Conservation (phyloP, 164 flowering plant genomes). For the Stephania cephalantha region DNA sequence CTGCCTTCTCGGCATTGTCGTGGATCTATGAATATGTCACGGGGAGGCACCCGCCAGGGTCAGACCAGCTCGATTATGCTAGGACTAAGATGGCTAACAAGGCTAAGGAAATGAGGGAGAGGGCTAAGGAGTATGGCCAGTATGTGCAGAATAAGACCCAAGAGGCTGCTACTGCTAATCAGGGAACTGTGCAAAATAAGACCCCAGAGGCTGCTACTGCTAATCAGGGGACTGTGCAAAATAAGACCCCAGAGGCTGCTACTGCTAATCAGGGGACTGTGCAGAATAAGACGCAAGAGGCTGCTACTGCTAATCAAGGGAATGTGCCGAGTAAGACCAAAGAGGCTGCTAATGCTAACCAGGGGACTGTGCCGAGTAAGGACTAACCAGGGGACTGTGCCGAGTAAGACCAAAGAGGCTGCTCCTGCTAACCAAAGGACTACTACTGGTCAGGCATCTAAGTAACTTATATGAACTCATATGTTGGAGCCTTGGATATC, state of each 20-base stretch:
- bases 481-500: background rate
- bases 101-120: conserved; percentile 43
- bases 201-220: background rate
- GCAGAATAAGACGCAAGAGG: too few species aligned
- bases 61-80: conserved; percentile 42
- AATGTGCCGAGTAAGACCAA: too few species aligned
- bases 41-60: conserved; percentile 43
- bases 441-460: background rate
- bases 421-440: background rate
- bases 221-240: background rate
- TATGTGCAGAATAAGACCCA: conserved; percentile 35
- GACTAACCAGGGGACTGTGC: too few species aligned
- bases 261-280: background rate
- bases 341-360: too few species aligned
- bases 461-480: too few species aligned
- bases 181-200: too few species aligned
- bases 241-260: background rate
- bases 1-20: conserved; percentile 35
- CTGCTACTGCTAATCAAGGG: too few species aligned
- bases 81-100: conserved; percentile 29
- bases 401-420: too few species aligned
- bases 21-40: conserved; percentile 45
- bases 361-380: too few species aligned
- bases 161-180: conserved; percentile 16
- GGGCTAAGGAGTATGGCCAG: conserved; percentile 43